Percentiles rank a stretch among this genome's conserved stretches.
These are phyloP conservation scores for Spiromastix sp. DNA, from an alignment of 2,329 filamentous ascomycete species.

Conservation along the genomic window DNA sequence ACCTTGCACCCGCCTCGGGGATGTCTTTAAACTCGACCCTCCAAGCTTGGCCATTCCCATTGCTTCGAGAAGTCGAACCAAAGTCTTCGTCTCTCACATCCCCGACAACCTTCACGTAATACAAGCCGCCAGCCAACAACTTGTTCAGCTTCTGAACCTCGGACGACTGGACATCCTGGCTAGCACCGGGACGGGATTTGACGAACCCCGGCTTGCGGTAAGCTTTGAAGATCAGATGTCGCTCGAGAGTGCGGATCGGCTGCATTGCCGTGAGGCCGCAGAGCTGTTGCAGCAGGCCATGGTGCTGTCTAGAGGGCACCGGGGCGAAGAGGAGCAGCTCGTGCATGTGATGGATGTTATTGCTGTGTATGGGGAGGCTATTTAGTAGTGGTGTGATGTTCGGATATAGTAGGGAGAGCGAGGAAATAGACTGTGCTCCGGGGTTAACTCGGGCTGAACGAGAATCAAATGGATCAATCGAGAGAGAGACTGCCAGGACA, in stretches of 20 bases:
- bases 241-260: slow-evolving; percentile 43
- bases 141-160: slow-evolving; percentile 37
- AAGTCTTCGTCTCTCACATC: slow-evolving; percentile 30
- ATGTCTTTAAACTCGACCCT: slow-evolving; percentile 39
- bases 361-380: neutral
- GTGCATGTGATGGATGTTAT: slow-evolving; percentile 40
- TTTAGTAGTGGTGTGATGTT: neutral
- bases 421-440: neutral
- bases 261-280: slow-evolving; percentile 53
- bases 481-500: no score
- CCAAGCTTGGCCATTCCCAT: slow-evolving; percentile 31
- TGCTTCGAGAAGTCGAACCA: slow-evolving; percentile 18
- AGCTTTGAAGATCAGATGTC: slow-evolving; percentile 50
- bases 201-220: slow-evolving; percentile 35
- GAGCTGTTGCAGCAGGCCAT: slow-evolving; percentile 51
- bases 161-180: slow-evolving; percentile 33
- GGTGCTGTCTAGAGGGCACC: slow-evolving; percentile 46
- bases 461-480: no score
- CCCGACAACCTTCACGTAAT: slow-evolving; percentile 43
- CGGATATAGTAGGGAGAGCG: no score
- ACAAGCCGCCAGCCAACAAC: slow-evolving; percentile 42
- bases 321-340: slow-evolving; percentile 53
- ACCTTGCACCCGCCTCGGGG: slow-evolving; percentile 41
- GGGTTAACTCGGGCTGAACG: no score
- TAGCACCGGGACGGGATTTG: slow-evolving; percentile 31